A percentile compares a stretch with the other conserved stretches of the same genome.
Conservation (phyloP, 768 basidiomycete species). For the Russula ochroleuca region DNA sequence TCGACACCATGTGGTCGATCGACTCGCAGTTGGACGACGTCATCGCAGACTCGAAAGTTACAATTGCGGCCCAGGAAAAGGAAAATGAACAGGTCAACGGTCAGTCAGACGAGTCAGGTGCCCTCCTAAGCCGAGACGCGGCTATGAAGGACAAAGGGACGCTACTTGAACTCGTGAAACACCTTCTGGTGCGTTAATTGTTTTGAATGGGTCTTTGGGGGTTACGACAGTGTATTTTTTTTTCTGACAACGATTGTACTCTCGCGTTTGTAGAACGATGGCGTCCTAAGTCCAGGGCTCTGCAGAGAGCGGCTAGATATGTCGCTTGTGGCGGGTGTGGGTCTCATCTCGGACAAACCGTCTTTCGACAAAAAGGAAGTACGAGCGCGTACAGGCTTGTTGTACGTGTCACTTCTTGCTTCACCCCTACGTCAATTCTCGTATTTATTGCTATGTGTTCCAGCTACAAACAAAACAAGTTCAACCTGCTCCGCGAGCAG, state of each 20-base stretch:
- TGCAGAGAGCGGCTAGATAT: constrained; percentile 77
- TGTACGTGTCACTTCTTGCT: constrained; percentile 48
- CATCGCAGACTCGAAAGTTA: constrained; percentile 49
- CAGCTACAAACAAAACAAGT: constrained; percentile 97
- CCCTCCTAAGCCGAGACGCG: constrained; percentile 43
- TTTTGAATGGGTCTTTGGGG: constrained; percentile 44
- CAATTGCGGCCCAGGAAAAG: constrained; percentile 21
- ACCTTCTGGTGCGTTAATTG: constrained; percentile 15
- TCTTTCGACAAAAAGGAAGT: constrained; percentile 76
- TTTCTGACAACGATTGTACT: not conserved
- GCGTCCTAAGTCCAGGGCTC: constrained; percentile 53
- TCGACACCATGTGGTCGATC: constrained; percentile 79
- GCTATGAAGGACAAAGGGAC: constrained; percentile 63
- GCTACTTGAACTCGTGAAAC: constrained; percentile 48
- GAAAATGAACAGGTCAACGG: constrained; percentile 16
- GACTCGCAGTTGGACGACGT: constrained; percentile 75
- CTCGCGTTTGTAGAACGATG: constrained; percentile 43
- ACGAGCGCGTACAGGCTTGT: constrained; percentile 71
- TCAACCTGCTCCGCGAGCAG: constrained; percentile 94
- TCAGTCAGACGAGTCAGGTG: constrained; percentile 20
- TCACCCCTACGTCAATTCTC: constrained; percentile 4
- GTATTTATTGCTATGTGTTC: not conserved
- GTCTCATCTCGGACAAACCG: constrained; percentile 63
- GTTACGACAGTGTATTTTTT: not conserved
- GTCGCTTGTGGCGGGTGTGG: constrained; percentile 54